Evolutionary conservation across 1,284 basidiomycete genomes (phyloP).

Genomic region (Rugosomyces carneus): DNA sequence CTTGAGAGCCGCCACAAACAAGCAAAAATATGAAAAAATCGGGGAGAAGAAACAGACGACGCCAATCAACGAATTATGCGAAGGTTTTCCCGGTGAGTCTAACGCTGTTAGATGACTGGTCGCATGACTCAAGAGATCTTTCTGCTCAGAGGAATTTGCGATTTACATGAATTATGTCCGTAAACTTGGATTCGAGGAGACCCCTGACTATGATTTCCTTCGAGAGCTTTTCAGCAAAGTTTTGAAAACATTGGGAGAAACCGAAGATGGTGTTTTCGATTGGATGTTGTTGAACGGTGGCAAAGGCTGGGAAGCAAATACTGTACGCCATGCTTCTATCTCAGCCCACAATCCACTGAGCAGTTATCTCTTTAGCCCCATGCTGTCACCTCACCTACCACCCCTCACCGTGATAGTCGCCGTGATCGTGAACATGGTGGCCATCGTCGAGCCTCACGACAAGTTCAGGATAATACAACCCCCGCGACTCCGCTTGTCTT

Average conservation of each 20-base stretch:
- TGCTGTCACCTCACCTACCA: conserved; percentile 45
- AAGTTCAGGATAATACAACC: conserved; percentile 44
- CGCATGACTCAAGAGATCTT: conserved; percentile 48
- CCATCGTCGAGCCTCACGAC: conserved; percentile 53
- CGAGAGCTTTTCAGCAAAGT: conserved; percentile 90
- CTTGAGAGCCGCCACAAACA: conserved; percentile 94
- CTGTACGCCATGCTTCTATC: conserved; percentile 33
- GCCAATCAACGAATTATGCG: conserved; percentile 91
- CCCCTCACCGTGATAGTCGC: conserved; percentile 42
- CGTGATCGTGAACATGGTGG: conserved; percentile 47
- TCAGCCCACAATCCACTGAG: conserved; percentile 36
- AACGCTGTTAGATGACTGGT: background rate
- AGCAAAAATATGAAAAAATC: conserved; percentile 99
- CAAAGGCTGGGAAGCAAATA: conserved; percentile 83
- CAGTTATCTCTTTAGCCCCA: conserved; percentile 46
- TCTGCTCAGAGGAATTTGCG: conserved; percentile 68
- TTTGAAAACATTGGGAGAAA: conserved; percentile 81
- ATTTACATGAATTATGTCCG: conserved; percentile 88
- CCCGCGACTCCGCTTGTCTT: conserved; percentile 55
- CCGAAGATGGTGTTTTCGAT: conserved; percentile 86
- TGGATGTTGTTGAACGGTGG: conserved; percentile 85
- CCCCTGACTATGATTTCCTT: conserved; percentile 94
- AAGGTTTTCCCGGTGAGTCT: conserved; percentile 79
- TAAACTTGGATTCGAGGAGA: conserved; percentile 89
- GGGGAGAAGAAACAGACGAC: conserved; percentile 98